phyloP scores from a whole-genome alignment of 2,329 filamentous ascomycete species.

The Orbilia blumenaviensis region DNA sequence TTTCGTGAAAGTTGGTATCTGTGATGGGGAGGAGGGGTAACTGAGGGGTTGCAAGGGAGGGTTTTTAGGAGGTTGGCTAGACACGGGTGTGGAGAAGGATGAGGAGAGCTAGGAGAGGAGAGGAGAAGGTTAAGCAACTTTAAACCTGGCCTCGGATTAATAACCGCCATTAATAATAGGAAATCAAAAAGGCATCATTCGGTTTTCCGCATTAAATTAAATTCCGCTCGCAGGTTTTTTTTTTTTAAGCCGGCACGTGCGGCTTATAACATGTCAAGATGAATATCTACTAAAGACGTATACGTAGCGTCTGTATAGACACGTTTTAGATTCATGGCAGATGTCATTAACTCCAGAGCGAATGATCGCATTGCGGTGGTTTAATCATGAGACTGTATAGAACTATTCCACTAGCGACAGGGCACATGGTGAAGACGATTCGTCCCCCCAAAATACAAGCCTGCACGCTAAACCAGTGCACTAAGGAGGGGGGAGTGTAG shows the following conservation, averaged over 20 bases:
- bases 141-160: neutral
- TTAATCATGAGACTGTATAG: slow-evolving; percentile 7
- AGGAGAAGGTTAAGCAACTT: neutral
- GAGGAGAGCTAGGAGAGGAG: slow-evolving; percentile 10
- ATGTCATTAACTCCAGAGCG: neutral
- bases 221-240: neutral
- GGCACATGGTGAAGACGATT: neutral
- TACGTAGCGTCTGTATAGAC: neutral
- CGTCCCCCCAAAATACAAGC: slow-evolving; percentile 6
- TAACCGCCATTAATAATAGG: slow-evolving; percentile 13
- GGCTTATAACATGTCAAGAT: neutral
- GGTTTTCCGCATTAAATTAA: neutral
- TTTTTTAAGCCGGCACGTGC: neutral
- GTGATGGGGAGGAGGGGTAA: neutral
- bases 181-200: neutral
- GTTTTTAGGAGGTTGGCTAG: neutral
- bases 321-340: neutral
- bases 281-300: neutral
- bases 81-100: neutral
- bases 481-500: neutral
- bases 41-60: slow-evolving; percentile 6
- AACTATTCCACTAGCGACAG: neutral
- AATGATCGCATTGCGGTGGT: neutral
- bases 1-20: neutral
- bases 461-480: slow-evolving; percentile 14